Conservation (phyloP, 2,329 filamentous ascomycete species). For the Bisporella sp. region DNA sequence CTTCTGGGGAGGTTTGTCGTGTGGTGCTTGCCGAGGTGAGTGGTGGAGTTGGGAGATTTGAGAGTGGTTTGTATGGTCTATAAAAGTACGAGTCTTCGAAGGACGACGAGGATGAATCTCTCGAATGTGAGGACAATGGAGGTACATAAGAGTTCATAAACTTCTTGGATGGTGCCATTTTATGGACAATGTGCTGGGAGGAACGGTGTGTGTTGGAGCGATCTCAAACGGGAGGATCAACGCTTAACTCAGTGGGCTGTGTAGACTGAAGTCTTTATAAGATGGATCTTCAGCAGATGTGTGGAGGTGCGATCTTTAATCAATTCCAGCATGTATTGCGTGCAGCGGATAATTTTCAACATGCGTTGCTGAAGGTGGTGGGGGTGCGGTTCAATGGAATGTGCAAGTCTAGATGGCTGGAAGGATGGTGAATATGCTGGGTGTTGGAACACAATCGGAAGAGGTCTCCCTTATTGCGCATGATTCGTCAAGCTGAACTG, state of each 20-base stretch:
- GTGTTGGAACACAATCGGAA: too few species aligned
- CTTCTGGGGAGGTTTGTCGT: constrained; percentile 11
- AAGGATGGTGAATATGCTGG: too few species aligned
- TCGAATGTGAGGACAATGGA: constrained; percentile 15
- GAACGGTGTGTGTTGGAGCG: neutral
- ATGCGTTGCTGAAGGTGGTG: neutral
- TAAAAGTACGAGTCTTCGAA: constrained; percentile 45
- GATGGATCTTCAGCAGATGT: neutral
- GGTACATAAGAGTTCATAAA: constrained; percentile 3
- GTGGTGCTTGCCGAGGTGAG: constrained; percentile 26
- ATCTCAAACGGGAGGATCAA: neutral
- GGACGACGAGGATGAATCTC: constrained; percentile 15
- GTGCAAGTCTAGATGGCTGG: neutral
- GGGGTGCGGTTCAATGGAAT: neutral
- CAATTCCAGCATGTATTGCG: neutral
- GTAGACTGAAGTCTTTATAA: neutral
- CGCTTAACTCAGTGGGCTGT: neutral
- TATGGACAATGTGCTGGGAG: too few species aligned
- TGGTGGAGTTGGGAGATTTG: constrained; percentile 61
- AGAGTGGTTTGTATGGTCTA: constrained; percentile 57
- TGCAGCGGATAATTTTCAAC: neutral
- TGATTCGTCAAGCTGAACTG: too few species aligned
- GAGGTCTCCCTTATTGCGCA: too few species aligned
- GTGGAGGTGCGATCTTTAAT: neutral
- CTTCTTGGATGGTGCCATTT: neutral